Percentiles rank a stretch among this genome's conserved stretches.
Evolutionary conservation across 148 eudicot species (phyloP).

Genomic region (Rhododendron griersonianum): DNA sequence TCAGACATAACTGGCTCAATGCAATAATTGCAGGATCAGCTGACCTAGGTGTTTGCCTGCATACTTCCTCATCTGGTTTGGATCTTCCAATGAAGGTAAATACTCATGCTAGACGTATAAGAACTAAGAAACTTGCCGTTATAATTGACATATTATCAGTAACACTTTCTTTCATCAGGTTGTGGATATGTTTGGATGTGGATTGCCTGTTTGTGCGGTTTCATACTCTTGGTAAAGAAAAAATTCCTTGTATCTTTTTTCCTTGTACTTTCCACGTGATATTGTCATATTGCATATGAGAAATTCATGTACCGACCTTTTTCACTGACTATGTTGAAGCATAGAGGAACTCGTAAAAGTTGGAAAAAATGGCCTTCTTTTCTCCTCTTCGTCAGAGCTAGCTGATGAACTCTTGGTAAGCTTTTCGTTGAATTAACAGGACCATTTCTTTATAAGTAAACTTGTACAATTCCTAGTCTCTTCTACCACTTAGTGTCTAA

Average conservation of each 20-base stretch:
- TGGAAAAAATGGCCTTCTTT: slow-evolving; percentile 83
- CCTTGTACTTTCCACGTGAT: not conserved
- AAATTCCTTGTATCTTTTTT: not conserved
- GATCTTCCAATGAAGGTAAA: slow-evolving; percentile 91
- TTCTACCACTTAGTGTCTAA: not conserved
- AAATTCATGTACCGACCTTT: not conserved
- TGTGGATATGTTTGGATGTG: slow-evolving; percentile 99
- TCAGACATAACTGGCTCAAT: not conserved
- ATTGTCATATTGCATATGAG: not conserved
- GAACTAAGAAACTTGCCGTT: not conserved
- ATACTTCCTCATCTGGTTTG: slow-evolving; percentile 97
- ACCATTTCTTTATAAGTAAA: not conserved
- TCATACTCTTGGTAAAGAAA: slow-evolving; percentile 85
- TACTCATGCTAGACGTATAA: not conserved
- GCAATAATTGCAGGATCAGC: slow-evolving; percentile 70
- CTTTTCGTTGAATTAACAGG: not conserved
- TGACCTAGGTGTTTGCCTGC: slow-evolving; percentile 93
- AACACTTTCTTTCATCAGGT: slow-evolving; percentile 44
- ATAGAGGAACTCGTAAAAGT: slow-evolving; percentile 94
- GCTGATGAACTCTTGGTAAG: slow-evolving; percentile 89
- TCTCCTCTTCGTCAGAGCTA: slow-evolving; percentile 89
- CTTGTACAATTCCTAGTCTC: not conserved
- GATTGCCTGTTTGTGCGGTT: slow-evolving; percentile 95
- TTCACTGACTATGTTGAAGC: slow-evolving; percentile 31
- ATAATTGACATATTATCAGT: not conserved